Evolutionary conservation across 2,329 filamentous ascomycete genomes (phyloP).

Genomic region (Leptodontidium sp.): DNA sequence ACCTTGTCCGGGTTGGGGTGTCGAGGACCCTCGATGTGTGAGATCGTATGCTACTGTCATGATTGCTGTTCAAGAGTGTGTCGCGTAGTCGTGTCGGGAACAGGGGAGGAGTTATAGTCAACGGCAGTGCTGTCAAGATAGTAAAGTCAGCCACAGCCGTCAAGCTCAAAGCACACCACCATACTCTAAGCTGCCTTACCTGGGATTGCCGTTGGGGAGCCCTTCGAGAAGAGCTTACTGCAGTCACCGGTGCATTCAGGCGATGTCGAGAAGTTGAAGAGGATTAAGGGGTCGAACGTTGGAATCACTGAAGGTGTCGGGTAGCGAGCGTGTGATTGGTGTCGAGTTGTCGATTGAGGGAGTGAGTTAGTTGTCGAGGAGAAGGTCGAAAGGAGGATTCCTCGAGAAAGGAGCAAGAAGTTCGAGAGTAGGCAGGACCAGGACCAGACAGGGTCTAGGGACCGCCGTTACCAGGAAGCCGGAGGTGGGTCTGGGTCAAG

Average conservation of each 20-base stretch:
- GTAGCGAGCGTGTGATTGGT: slow-evolving; percentile 35
- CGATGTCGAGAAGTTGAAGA: slow-evolving; percentile 27
- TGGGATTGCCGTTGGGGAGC: slow-evolving; percentile 39
- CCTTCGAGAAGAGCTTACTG: slow-evolving; percentile 45
- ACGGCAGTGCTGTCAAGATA: slow-evolving; percentile 31
- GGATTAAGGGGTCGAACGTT: slow-evolving; percentile 10
- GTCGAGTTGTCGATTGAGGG: slow-evolving; percentile 17
- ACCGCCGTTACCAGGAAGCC: slow-evolving; percentile 41
- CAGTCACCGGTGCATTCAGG: slow-evolving; percentile 47
- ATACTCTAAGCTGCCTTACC: slow-evolving; percentile 33
- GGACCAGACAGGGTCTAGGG: slow-evolving; percentile 28
- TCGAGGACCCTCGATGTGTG: slow-evolving; percentile 71
- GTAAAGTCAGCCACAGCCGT: slow-evolving; percentile 27
- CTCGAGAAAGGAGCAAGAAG: slow-evolving; percentile 36
- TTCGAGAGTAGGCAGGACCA: slow-evolving; percentile 21
- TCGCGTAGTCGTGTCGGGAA: slow-evolving; percentile 13
- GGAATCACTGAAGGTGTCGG: slow-evolving; percentile 25
- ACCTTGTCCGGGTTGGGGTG: slow-evolving; percentile 51
- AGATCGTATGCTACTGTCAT: slow-evolving; percentile 84
- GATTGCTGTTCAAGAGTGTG: slow-evolving; percentile 45
- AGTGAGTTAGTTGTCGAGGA: slow-evolving; percentile 24
- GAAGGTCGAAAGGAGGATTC: slow-evolving; percentile 23
- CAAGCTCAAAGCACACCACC: not conserved
- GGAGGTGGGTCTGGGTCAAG: slow-evolving; percentile 41
- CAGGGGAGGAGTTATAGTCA: slow-evolving; percentile 25